Percentiles rank a stretch among this genome's conserved stretches.
Evolutionary conservation across 768 basidiomycete genomes (phyloP).

Genomic region (Melanogaster broomeanus): DNA sequence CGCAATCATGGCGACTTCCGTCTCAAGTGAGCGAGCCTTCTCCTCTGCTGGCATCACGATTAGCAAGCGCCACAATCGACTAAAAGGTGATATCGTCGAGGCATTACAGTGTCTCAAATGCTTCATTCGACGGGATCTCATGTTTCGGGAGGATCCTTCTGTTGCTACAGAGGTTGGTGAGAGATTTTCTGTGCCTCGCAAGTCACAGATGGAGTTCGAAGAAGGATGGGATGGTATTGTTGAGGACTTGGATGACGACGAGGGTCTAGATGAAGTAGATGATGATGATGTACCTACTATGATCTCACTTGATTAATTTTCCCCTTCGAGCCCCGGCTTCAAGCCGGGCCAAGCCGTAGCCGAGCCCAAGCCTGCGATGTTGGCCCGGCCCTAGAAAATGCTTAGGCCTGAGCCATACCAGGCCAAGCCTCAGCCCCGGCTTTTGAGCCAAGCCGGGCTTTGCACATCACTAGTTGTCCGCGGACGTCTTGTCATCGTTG

Average conservation of each 20-base stretch:
- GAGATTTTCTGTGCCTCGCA: too few relatives aligned
- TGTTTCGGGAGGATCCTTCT: neutral
- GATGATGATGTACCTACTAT: neutral
- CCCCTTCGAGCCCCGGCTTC: too few relatives aligned
- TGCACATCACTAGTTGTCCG: too few relatives aligned
- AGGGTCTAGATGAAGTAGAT: neutral
- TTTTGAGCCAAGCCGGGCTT: neutral
- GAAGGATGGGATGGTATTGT: neutral
- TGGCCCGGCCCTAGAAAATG: too few relatives aligned
- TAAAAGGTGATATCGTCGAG: slow-evolving; percentile 3
- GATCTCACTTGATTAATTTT: neutral
- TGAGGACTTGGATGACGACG: neutral
- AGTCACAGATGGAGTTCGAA: too few relatives aligned
- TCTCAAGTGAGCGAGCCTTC: neutral
- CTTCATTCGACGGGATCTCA: neutral
- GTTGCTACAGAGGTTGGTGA: neutral
- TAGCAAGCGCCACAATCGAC: slow-evolving; percentile 1
- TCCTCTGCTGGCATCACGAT: slow-evolving; percentile 9
- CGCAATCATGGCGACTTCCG: slow-evolving; percentile 6
- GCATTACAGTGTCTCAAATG: slow-evolving; percentile 6
- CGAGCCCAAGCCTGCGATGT: too few relatives aligned
- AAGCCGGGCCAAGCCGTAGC: too few relatives aligned
- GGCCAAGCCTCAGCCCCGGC: neutral
- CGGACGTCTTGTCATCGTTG: too few relatives aligned
- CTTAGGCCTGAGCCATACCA: too few relatives aligned